These are phyloP conservation scores for Picochlorum sp. DNA, from an alignment of 139 green algal species.

Conservation along the genomic window DNA sequence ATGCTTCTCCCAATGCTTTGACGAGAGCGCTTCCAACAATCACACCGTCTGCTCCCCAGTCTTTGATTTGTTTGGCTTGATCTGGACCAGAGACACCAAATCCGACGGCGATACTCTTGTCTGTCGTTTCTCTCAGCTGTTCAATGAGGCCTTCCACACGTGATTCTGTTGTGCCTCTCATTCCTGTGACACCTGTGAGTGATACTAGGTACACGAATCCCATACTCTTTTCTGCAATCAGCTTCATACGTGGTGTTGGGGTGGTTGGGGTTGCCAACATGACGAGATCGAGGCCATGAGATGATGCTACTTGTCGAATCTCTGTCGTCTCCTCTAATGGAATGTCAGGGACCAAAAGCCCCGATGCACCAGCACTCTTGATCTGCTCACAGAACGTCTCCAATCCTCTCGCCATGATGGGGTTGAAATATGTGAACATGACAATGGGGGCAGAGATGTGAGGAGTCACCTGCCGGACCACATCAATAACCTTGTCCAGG, in stretches of 20 bases:
- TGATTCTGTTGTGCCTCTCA: conserved; percentile 44
- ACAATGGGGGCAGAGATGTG: conserved; percentile 78
- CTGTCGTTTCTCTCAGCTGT: conserved; percentile 60
- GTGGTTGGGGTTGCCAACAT: conserved; percentile 90
- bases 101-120: conserved; percentile 84
- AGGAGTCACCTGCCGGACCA: conserved; percentile 46
- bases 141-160: conserved; percentile 77
- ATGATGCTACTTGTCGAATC: conserved; percentile 53
- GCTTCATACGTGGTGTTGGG: conserved; percentile 41
- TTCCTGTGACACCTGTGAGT: conserved; percentile 81
- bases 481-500: conserved; percentile 65
- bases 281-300: conserved; percentile 84
- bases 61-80: conserved; percentile 66
- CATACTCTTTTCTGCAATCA: conserved; percentile 75
- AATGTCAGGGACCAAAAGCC: conserved; percentile 94
- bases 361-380: conserved; percentile 77
- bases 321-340: conserved; percentile 89
- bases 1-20: conserved; percentile 66
- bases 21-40: conserved; percentile 94
- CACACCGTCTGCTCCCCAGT: conserved; percentile 94
- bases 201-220: conserved; percentile 99
- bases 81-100: conserved; percentile 90
- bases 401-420: conserved; percentile 82
- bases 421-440: conserved; percentile 99
- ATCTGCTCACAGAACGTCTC: conserved; percentile 78